Conservation (phyloP, 352 stramenopile genomes). For the Phytopythium ostracodes region DNA sequence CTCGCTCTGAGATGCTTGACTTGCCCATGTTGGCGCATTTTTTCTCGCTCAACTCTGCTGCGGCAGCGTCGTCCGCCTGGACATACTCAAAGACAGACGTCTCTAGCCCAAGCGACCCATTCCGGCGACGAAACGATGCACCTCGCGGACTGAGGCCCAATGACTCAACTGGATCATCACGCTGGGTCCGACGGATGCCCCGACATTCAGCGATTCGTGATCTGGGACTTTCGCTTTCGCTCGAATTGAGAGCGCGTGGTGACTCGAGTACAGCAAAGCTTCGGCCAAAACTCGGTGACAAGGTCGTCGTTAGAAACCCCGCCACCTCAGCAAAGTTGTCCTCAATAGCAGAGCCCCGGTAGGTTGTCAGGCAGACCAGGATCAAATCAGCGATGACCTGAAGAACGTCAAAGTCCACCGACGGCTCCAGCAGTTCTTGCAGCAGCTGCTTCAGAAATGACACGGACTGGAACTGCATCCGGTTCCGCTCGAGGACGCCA, state of each 20-base stretch:
- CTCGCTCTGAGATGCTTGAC: constrained; percentile 6
- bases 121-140: constrained; percentile 3
- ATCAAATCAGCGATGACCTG: constrained; percentile 64
- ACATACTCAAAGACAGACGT: constrained; percentile 4
- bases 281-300: constrained; percentile 51
- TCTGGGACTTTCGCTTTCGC: background rate
- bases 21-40: background rate
- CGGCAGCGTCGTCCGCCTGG: background rate
- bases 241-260: background rate
- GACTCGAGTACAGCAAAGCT: background rate
- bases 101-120: constrained; percentile 2
- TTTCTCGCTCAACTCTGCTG: background rate
- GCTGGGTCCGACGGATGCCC: background rate
- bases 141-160: constrained; percentile 52
- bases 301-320: constrained; percentile 47
- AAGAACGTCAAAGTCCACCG: constrained; percentile 40
- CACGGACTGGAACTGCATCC: constrained; percentile 53
- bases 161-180: constrained; percentile 5
- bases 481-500: constrained; percentile 47
- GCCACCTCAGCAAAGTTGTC: constrained; percentile 73
- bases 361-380: constrained; percentile 58
- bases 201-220: background rate
- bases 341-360: constrained; percentile 21
- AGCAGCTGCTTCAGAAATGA: constrained; percentile 62
- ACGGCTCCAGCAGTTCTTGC: constrained; percentile 64